Evolutionary conservation across 208 protist species (phyloP).

Genomic region (Vickermania ingenoplastis): DNA sequence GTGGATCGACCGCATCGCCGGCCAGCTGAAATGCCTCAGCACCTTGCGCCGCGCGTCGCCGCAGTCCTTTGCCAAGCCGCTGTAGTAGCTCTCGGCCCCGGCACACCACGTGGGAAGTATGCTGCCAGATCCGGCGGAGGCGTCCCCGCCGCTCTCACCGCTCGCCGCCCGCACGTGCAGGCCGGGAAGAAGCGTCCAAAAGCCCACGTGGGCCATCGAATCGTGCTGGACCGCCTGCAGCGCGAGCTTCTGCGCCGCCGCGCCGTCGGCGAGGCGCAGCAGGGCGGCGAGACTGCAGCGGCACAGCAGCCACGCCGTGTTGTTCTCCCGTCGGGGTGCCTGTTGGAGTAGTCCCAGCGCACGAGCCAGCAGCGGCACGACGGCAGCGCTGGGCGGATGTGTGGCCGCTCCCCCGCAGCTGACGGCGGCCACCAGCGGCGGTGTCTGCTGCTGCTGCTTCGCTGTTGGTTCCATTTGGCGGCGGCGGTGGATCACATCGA

Average conservation of each 20-base stretch:
- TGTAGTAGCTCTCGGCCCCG: constrained; percentile 43
- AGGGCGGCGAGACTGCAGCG: constrained; percentile 54
- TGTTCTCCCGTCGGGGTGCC: constrained; percentile 63
- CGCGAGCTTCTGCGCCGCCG: constrained; percentile 54
- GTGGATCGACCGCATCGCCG: constrained; percentile 70
- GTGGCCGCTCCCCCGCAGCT: background rate
- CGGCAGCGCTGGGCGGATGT: constrained; percentile 10
- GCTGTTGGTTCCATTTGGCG: no score
- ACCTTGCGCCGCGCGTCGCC: constrained; percentile 72
- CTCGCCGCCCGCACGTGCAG: constrained; percentile 42
- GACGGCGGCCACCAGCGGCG: background rate
- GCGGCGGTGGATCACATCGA: background rate
- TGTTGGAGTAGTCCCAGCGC: constrained; percentile 40
- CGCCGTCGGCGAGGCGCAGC: constrained; percentile 49
- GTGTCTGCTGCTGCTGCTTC: no score
- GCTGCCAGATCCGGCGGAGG: background rate
- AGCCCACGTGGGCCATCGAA: constrained; percentile 84
- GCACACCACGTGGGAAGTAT: constrained; percentile 36
- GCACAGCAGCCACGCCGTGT: constrained; percentile 74
- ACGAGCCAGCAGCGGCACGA: constrained; percentile 20
- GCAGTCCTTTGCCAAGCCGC: constrained; percentile 43
- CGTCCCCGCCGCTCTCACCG: background rate
- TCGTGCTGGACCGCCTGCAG: constrained; percentile 84
- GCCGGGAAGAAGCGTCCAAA: constrained; percentile 57
- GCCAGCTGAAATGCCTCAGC: constrained; percentile 72